These are phyloP conservation scores for Pichia paraexigua DNA, from an alignment of 805 yeast genomes.

Conservation along the genomic window DNA sequence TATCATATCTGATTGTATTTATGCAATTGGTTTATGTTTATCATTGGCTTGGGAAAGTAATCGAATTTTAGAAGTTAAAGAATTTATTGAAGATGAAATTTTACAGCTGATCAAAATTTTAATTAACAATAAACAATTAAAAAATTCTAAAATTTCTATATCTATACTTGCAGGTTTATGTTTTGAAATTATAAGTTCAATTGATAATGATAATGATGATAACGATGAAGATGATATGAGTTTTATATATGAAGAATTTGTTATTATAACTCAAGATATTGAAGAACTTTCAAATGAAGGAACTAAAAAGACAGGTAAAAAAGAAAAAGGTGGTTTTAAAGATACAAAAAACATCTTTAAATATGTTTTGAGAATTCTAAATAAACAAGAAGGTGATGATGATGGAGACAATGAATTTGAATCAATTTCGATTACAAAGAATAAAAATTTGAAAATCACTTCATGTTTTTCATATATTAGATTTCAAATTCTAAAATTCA, in stretches of 20 bases:
- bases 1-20: conserved; percentile 6
- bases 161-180: conserved; percentile 49
- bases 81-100: conserved; percentile 10
- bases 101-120: conserved; percentile 25
- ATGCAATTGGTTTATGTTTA: conserved; percentile 13
- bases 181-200: conserved; percentile 38
- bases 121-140: background rate
- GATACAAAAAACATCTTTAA: conserved; percentile 52
- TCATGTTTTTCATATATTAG: conserved; percentile 45
- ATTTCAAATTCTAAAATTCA: conserved; percentile 40
- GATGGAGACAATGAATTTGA: conserved; percentile 3
- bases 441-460: conserved; percentile 38
- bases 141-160: conserved; percentile 31
- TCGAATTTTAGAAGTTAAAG: conserved; percentile 19
- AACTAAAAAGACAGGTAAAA: conserved; percentile 50
- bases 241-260: conserved; percentile 6
- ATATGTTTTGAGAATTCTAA: conserved; percentile 45
- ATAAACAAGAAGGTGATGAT: conserved; percentile 11
- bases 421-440: conserved; percentile 35
- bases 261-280: conserved; percentile 30
- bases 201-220: conserved; percentile 38
- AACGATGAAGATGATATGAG: conserved; percentile 42
- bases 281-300: conserved; percentile 42
- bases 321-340: conserved; percentile 48
- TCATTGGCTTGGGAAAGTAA: conserved; percentile 36